These are phyloP conservation scores for Lentinula aciculospora DNA, from an alignment of 768 basidiomycete genomes.

Conservation along the genomic window DNA sequence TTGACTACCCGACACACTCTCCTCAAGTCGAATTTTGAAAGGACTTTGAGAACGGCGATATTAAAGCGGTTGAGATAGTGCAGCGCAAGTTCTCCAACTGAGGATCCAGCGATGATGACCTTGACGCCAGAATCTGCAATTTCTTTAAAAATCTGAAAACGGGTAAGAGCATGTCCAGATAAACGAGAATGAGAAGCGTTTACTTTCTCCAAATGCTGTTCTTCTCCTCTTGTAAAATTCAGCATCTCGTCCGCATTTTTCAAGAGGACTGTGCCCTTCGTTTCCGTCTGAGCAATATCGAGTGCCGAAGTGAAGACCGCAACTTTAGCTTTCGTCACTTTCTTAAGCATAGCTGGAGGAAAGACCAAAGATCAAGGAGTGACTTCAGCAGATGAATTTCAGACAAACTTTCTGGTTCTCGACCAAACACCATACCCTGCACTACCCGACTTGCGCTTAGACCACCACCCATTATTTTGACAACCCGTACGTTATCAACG, in stretches of 20 bases:
- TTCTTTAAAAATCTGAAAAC: constrained; percentile 83
- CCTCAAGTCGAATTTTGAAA: constrained; percentile 97
- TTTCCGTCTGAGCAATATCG: constrained; percentile 95
- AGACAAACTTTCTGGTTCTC: constrained; percentile 83
- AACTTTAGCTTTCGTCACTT: constrained; percentile 82
- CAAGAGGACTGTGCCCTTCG: constrained; percentile 95
- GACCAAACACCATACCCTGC: constrained; percentile 96
- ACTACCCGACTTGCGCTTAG: constrained; percentile 84
- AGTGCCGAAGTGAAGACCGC: constrained; percentile 92
- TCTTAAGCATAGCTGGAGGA: constrained; percentile 71
- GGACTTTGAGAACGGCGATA: constrained; percentile 94
- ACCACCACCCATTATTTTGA: constrained; percentile 96
- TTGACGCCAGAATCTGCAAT: constrained; percentile 94
- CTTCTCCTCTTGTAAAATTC: constrained; percentile 94
- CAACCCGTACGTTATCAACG: constrained; percentile 96
- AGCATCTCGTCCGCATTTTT: constrained; percentile 96
- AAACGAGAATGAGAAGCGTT: background rate
- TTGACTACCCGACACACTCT: constrained; percentile 92
- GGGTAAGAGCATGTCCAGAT: background rate
- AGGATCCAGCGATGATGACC: constrained; percentile 89
- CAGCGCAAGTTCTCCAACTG: constrained; percentile 90
- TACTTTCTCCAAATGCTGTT: constrained; percentile 92
- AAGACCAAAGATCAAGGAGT: background rate
- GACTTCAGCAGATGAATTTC: background rate
- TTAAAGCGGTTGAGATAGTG: constrained; percentile 93